Conservation (phyloP, 768 basidiomycete species). For the Asterophora parasitica region DNA sequence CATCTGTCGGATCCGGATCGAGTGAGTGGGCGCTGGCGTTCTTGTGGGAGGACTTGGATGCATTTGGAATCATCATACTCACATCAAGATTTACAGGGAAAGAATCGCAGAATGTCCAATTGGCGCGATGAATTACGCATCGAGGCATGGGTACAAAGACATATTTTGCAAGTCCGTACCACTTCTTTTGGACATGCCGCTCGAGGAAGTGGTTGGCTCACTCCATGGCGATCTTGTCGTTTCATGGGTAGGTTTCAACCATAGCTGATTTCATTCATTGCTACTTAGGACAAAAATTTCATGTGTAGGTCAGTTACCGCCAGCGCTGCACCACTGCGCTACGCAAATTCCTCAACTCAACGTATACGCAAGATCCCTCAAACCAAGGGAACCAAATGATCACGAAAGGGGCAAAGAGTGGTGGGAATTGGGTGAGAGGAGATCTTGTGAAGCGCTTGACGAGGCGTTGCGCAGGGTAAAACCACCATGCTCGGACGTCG, state of each 20-base stretch:
- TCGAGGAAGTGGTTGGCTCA: background rate
- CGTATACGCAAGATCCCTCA: too few relatives aligned
- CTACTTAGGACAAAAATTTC: background rate
- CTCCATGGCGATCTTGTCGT: background rate
- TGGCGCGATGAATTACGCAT: background rate
- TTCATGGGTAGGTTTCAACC: conserved; percentile 4
- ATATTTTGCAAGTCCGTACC: background rate
- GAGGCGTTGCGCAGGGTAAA: background rate
- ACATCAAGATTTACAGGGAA: background rate
- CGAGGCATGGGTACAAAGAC: background rate
- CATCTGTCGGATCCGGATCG: conserved; percentile 23
- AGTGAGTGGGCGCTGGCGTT: conserved; percentile 10
- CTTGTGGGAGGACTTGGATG: background rate
- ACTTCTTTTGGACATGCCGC: background rate
- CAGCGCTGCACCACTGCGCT: background rate
- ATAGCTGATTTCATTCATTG: too few relatives aligned
- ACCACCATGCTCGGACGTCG: too few relatives aligned
- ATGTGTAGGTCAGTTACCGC: background rate
- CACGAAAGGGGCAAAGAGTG: background rate
- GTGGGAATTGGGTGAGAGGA: background rate
- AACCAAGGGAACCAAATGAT: too few relatives aligned
- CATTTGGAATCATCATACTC: background rate
- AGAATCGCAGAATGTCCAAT: background rate
- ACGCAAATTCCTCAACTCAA: too few relatives aligned
- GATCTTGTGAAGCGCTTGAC: background rate